Base-by-base conservation (phyloP, 2,329 filamentous ascomycete species). In the Furcasterigmium sp. region DNA sequence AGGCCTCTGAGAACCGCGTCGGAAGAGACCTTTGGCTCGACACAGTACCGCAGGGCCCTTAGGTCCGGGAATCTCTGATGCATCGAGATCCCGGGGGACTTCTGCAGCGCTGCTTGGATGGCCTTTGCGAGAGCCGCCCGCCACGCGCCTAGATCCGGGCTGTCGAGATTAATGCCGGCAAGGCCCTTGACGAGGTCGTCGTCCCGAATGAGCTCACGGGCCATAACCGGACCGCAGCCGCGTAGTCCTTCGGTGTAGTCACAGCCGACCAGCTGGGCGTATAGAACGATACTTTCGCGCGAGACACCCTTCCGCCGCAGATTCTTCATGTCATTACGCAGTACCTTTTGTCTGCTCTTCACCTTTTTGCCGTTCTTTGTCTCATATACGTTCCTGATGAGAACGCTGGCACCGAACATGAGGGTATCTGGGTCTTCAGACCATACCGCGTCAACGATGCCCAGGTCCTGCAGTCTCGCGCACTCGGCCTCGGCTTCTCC, bases 401-500 rank as follows among this genome's bases (percentile, higher is more conserved):
- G 53, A 2, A 63, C 58, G 2, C 53, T 60, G 45, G 63, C 68
- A 4, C 71, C 69, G 40, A 74, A 74, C 65, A 75, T 68, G 13
- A 75, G 57, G 0, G 56, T 54, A 35, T 75, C 70, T 2, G 63
- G 61, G 42, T 75, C 70, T 32, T 73, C 66, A 1, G 64, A 66
- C 64, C 65, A 73, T 2, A 74, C 68, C 7, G 69, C 70, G 47
- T 75, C 72, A 0, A 75, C 68, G 10, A 73, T 45, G 0, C 64
- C 67, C 2, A 64, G 46, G 17, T 55, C 46, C 42, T 74, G 66
- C 8, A 75, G 51, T n/a, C 55, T 54, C 1, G 64, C 69, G 44
- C 72, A 74, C 49, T 75, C 70, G 3, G 67, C 68, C 44, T 71
- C 70, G 1, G 69, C 68, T 49, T 75, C 70, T 3, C 63, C 69